Conservation (phyloP, 441 rosid genomes). For the Bocquillonia castaneifolia region DNA sequence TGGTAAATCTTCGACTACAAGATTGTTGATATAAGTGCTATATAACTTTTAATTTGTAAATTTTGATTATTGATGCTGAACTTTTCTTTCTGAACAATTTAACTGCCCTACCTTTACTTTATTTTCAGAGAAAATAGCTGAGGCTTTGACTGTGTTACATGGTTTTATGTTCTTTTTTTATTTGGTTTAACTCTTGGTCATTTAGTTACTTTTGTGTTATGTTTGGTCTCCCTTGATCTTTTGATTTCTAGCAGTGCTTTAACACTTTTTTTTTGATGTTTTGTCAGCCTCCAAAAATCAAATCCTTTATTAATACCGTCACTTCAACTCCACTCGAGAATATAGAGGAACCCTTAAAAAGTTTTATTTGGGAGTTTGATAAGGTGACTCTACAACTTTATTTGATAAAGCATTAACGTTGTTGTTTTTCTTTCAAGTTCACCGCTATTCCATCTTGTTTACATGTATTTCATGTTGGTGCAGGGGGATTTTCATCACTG, state of each 20-base stretch:
- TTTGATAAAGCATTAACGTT: slow-evolving; percentile 9
- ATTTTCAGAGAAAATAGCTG: background rate
- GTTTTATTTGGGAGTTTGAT: slow-evolving; percentile 87
- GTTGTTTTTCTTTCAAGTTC: background rate
- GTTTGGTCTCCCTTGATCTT: slow-evolving; percentile 10
- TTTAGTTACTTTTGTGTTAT: background rate
- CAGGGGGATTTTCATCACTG: slow-evolving; percentile 99
- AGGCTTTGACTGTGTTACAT: slow-evolving; percentile 10
- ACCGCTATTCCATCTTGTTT: slow-evolving; percentile 17
- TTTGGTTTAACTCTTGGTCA: background rate
- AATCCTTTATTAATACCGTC: slow-evolving; percentile 68
- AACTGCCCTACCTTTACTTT: no score
- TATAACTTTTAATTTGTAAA: background rate
- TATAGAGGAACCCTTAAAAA: slow-evolving; percentile 67
- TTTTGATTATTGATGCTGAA: background rate
- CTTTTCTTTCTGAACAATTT: background rate
- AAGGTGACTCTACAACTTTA: slow-evolving; percentile 47
- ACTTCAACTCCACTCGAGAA: slow-evolving; percentile 64
- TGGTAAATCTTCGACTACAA: no score
- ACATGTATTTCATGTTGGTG: slow-evolving; percentile 22
- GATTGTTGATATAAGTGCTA: background rate
- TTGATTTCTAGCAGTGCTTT: slow-evolving; percentile 4
- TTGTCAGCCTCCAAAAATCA: slow-evolving; percentile 89
- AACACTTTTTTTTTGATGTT: slow-evolving; percentile 14
- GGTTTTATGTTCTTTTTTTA: background rate